Conservation (phyloP, 805 yeast species). For the Candida maesae region DNA sequence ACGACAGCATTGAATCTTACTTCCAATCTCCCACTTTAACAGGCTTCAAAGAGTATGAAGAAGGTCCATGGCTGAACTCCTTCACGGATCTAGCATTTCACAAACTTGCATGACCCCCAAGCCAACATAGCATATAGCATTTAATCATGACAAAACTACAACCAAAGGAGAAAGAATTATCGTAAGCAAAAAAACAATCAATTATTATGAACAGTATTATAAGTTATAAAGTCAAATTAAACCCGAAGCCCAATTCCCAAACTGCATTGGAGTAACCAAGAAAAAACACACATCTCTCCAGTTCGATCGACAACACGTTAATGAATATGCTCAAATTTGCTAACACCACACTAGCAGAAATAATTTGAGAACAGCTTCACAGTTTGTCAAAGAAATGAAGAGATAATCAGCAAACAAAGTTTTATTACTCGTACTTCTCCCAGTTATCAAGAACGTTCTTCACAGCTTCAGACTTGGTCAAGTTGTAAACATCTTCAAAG, state of each 20-base stretch:
- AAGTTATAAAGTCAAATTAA: conserved; percentile 6
- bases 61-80: conserved; percentile 46
- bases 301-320: not conserved
- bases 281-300: not conserved
- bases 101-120: conserved; percentile 4
- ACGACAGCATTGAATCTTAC: conserved; percentile 31
- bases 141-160: not conserved
- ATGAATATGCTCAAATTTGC: conserved; percentile 1
- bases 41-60: conserved; percentile 25
- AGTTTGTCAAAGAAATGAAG: too few species aligned
- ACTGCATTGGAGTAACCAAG: conserved; percentile 4
- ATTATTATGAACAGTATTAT: conserved; percentile 12
- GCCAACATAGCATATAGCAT: not conserved
- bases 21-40: conserved; percentile 27
- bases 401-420: not conserved
- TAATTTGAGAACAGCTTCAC: not conserved
- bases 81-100: conserved; percentile 52
- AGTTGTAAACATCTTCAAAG: conserved; percentile 90
- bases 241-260: conserved; percentile 9
- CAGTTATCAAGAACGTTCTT: conserved; percentile 90
- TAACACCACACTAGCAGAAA: conserved; percentile 27
- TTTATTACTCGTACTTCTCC: conserved; percentile 63
- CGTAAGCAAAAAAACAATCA: conserved; percentile 5
- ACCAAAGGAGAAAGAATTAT: not conserved
- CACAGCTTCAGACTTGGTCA: conserved; percentile 89